Conservation (phyloP, 2,329 filamentous ascomycete species). For the Microcera coccophila region DNA sequence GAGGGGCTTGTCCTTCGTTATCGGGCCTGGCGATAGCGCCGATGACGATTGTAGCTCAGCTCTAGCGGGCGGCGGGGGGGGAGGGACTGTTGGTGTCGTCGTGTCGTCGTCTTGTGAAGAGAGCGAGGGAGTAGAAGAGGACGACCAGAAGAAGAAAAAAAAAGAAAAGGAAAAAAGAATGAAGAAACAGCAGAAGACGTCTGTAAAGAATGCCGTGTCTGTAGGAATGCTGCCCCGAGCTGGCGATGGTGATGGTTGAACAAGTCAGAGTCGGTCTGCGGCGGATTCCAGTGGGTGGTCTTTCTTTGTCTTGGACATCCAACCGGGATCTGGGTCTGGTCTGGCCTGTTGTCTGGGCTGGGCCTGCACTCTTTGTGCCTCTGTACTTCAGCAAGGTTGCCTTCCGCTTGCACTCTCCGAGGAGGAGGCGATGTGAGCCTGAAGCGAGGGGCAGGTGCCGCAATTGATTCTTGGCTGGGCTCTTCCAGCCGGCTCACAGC, state of each 20-base stretch:
- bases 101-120: too few species aligned
- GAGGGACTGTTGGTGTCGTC: neutral
- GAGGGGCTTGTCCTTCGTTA: conserved; percentile 25
- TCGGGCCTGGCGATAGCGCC: conserved; percentile 27
- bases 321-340: neutral
- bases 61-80: conserved; percentile 21
- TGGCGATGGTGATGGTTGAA: neutral
- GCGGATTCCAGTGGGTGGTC: neutral
- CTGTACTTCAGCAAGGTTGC: neutral
- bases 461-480: too few species aligned
- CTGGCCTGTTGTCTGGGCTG: neutral
- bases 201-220: neutral
- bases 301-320: neutral
- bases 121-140: neutral
- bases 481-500: neutral
- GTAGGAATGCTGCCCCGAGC: neutral
- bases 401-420: neutral
- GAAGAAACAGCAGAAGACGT: too few species aligned
- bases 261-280: neutral
- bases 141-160: neutral
- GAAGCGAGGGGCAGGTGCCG: too few species aligned
- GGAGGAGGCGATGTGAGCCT: too few species aligned
- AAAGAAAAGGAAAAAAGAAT: conserved; percentile 7
- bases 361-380: neutral
- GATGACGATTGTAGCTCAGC: conserved; percentile 22